Conservation (phyloP, 2,329 filamentous ascomycete genomes). For the Ambrosiella xylebori region DNA sequence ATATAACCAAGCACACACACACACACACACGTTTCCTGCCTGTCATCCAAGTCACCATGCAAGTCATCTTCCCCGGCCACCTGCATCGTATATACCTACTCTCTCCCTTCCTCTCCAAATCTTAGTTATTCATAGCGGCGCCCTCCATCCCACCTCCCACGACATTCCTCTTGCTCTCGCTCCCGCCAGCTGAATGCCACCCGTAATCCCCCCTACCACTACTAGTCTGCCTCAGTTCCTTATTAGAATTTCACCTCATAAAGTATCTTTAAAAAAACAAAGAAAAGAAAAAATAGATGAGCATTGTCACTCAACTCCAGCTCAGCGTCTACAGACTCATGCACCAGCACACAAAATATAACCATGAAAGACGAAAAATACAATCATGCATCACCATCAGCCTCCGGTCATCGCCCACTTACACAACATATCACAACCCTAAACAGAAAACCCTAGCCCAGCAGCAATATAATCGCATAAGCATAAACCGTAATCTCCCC, state of each 20-base stretch:
- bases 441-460: not conserved
- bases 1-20: too few relatives aligned
- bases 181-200: not conserved
- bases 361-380: not conserved
- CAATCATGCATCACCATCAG: not conserved
- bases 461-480: not conserved
- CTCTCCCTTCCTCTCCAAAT: not conserved
- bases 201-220: not conserved
- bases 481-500: not conserved
- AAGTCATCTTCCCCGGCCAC: not conserved
- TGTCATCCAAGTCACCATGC: not conserved
- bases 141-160: not conserved
- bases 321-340: not conserved
- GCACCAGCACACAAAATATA: not conserved
- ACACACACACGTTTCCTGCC: not conserved
- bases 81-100: not conserved
- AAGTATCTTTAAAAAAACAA: not conserved
- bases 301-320: not conserved
- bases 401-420: not conserved
- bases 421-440: not conserved
- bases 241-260: not conserved
- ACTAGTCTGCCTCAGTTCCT: not conserved
- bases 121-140: not conserved
- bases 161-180: not conserved
- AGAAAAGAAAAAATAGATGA: not conserved